Base-by-base conservation (phyloP, 768 basidiomycete species). In the Lentinula sp. region DNA sequence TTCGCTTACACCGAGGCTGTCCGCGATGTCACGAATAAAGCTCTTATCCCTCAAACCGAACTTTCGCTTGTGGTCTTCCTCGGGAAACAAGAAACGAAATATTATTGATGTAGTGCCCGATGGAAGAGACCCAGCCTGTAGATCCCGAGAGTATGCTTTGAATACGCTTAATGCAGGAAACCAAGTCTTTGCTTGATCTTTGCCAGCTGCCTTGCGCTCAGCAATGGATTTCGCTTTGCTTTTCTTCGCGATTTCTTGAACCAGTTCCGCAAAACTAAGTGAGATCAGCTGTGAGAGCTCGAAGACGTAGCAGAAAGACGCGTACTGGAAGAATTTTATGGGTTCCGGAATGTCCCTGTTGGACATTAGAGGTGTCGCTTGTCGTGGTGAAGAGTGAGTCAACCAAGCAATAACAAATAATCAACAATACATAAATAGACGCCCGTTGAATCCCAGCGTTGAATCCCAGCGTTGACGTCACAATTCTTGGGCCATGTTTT, bases 71-170 rank as follows among this genome's bases (percentile, higher is more conserved):
- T 75, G 66, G 62, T 95, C 91, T 60, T 92, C 85, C 62, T 95
- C 87, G 0, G 95, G 93, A 68, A 95, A 95, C n/a, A 96, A 74
- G 4, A 94, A 72, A 6, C 85, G 82, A 66, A 95, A 86, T 35
- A 92, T 72, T 5, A 80, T 79, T 13, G 79, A 76, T 8, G 86
- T 84, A 0, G 84, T 86, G 4, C 81, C 79, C 0, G 69, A 68
- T 0, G 83, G 81, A 20, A 88, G 71, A 13, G 84, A 82, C 15
- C 70, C 64, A n/a, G 51, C 64, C 60, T 71, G 77, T 36, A 88
- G 71, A 12, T 70, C 67, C 2, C 67, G 63, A 18, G 79, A 67
- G 85, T 85, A 88, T 52, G 68, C 73, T 2, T 64, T 64, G 46
- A 82, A 77, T 20, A 79, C 69, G n/a, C 67, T 61, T 3, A 79